Base-by-base conservation (phyloP, 1,284 basidiomycete species). In the Boletellus dicymbophilus region DNA sequence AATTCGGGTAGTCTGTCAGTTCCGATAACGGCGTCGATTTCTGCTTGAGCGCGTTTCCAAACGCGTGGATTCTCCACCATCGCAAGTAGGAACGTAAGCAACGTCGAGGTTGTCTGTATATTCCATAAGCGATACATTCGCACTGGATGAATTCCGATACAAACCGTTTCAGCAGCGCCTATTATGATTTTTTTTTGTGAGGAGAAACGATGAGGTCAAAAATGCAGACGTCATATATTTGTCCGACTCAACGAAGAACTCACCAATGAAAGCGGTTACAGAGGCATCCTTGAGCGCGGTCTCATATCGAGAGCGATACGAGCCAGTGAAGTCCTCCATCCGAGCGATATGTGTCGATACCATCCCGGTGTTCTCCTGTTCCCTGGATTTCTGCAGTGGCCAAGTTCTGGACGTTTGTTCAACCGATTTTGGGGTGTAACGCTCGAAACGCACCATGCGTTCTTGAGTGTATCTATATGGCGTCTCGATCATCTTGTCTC, bases 1-100 rank as follows among this genome's bases (percentile, higher is more conserved):
- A 74, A 72, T 0, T 58, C 65, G 0, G 77, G 76, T 1, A 78
- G 58, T 13, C 72, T 16, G 34, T 68, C 62, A 1, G 44, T 41
- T 1, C 72, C 72, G 13, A 74, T 30, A 2, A 74, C 62, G 1
- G 53, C 37, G 37, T 76, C 73, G 8, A 77, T 57, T 9, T 36
- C 34, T 4, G 34, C 34, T n/a, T 36, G 34, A 36, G 34, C 34
- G 11, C 34, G 34, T 20, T 36, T 36, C 34, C 63, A 68, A 1
- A 65, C 52, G 0, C 59, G 61, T 0, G 70, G 70, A 21, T 70
- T 53, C 23, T 68, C 31, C 4, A 65, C 58, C 71, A 73, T 72
- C 3, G 66, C 65, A 6, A 72, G 59, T 2, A 66, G 49, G 41
- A 72, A 72, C 7, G 52, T 49, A 23, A 56, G 18, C 8, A 59